Evolutionary conservation across 345 rosid species (phyloP).

Genomic region (Eutrema heterophyllum): DNA sequence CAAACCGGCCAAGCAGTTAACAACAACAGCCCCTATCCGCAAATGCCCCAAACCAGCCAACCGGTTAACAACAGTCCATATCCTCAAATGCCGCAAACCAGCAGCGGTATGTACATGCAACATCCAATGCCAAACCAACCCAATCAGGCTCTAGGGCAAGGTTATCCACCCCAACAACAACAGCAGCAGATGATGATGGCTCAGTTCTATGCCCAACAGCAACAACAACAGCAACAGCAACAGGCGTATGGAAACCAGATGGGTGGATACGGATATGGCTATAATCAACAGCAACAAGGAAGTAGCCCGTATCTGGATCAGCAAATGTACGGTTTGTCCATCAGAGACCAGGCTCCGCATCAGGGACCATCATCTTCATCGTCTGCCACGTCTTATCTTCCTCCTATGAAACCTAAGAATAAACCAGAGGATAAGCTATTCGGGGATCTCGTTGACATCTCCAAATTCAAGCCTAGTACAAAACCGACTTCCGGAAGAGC

Average conservation of each 20-base stretch:
- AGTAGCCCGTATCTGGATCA: conserved; percentile 61
- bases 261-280: conserved; percentile 67
- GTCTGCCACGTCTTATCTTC: conserved; percentile 48
- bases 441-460: conserved; percentile 93
- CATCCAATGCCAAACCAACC: conserved; percentile 47
- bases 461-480: conserved; percentile 62
- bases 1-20: conserved; percentile 48
- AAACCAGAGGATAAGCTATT: conserved; percentile 84
- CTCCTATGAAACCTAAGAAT: conserved; percentile 55
- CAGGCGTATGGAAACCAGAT: conserved; percentile 33
- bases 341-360: conserved; percentile 56
- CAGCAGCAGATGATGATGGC: conserved; percentile 53
- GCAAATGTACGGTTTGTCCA: conserved; percentile 68
- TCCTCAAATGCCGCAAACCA: conserved; percentile 47
- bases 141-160: conserved; percentile 16
- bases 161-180: conserved; percentile 39
- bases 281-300: conserved; percentile 69
- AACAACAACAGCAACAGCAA: conserved; percentile 54
- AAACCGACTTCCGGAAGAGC: conserved; percentile 65
- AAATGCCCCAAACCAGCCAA: conserved; percentile 49
- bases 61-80: conserved; percentile 36
- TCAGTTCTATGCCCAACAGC: conserved; percentile 33
- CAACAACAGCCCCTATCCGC: conserved; percentile 35
- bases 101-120: conserved; percentile 67
- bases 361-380: conserved; percentile 38